phyloP scores from a whole-genome alignment of 306 rosid genomes.

The Urtica urens region DNA sequence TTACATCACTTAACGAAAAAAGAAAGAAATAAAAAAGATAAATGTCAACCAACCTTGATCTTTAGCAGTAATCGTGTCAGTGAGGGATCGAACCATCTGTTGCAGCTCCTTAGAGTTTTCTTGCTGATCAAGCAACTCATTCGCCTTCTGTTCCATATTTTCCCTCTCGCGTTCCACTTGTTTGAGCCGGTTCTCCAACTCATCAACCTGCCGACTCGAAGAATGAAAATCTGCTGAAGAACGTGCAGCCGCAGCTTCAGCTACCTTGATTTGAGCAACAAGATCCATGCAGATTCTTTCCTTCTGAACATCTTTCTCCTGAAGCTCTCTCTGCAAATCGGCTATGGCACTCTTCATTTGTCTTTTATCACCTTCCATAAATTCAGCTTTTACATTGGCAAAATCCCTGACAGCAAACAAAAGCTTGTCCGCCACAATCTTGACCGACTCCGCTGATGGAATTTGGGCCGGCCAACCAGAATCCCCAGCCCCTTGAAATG shows the following conservation, averaged over 20 bases:
- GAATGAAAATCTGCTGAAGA: constrained; percentile 61
- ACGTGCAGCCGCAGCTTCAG: constrained; percentile 55
- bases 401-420: constrained; percentile 50
- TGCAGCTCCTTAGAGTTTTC: constrained; percentile 43
- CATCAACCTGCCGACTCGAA: constrained; percentile 35
- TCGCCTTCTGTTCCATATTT: constrained; percentile 48
- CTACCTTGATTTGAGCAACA: constrained; percentile 75
- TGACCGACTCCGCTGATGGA: constrained; percentile 49
- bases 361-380: constrained; percentile 42
- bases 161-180: constrained; percentile 41
- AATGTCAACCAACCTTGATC: constrained; percentile 58
- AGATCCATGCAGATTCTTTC: constrained; percentile 77
- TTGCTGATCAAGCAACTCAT: constrained; percentile 43
- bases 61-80: constrained; percentile 59
- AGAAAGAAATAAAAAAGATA: background rate
- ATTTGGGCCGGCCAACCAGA: constrained; percentile 15
- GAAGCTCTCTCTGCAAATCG: constrained; percentile 78
- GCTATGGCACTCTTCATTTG: constrained; percentile 61
- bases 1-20: background rate
- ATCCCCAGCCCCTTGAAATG: constrained; percentile 9
- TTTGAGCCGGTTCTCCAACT: constrained; percentile 48
- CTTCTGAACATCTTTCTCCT: constrained; percentile 82
- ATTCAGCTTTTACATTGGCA: constrained; percentile 46
- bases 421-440: constrained; percentile 50
- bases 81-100: constrained; percentile 51